These are phyloP conservation scores for Ceratobasidium papillatum DNA, from an alignment of 1,284 basidiomycete genomes.

Conservation along the genomic window DNA sequence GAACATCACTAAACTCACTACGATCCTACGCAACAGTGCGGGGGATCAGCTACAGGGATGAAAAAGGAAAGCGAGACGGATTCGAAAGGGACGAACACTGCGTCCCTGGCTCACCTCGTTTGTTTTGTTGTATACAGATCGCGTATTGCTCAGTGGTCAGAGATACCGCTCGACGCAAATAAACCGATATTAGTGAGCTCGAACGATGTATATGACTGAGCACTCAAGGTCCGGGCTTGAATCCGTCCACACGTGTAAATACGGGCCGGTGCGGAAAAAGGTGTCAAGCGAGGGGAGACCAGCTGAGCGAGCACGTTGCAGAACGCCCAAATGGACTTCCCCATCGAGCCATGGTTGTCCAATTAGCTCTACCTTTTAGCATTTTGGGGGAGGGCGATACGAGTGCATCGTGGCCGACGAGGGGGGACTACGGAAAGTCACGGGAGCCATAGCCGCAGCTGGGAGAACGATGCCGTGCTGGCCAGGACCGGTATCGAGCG, in stretches of 20 bases:
- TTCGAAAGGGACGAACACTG: constrained; percentile 53
- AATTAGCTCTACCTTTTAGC: constrained; percentile 15
- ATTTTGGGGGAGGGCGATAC: constrained; percentile 3
- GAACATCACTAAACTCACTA: constrained; percentile 24
- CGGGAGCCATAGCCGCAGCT: neutral
- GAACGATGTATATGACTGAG: neutral
- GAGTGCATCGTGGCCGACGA: neutral
- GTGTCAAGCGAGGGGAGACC: constrained; percentile 7
- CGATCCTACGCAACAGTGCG: constrained; percentile 7
- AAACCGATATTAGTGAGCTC: too few relatives aligned
- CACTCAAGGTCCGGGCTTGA: neutral
- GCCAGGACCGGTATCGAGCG: neutral
- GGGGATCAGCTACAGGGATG: constrained; percentile 22
- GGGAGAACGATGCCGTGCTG: neutral
- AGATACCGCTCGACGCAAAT: constrained; percentile 5
- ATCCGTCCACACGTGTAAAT: constrained; percentile 35
- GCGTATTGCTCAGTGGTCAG: constrained; percentile 7
- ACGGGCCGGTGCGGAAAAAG: constrained; percentile 30
- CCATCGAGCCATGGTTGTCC: neutral
- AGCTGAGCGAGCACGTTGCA: constrained; percentile 9
- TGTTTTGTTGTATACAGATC: constrained; percentile 16
- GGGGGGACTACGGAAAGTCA: constrained; percentile 7
- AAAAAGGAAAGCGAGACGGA: constrained; percentile 53
- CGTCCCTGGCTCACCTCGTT: constrained; percentile 21
- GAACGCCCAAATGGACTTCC: constrained; percentile 6